These are phyloP conservation scores for Aspergillus vadensis DNA, from an alignment of 2,329 filamentous ascomycete genomes.

Conservation along the genomic window DNA sequence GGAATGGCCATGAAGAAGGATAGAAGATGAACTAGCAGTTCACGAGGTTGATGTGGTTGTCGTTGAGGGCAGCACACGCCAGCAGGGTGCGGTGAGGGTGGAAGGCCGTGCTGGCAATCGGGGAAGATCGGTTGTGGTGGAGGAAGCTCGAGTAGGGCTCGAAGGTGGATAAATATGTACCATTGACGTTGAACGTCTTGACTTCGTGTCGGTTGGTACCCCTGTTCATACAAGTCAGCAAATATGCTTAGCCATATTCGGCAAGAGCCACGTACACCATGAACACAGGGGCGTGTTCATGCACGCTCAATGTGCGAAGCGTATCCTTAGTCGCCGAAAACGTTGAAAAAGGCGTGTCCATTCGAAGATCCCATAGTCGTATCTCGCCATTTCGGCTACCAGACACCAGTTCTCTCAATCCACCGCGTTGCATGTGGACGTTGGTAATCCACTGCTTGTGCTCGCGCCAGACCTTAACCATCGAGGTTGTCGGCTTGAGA, in stretches of 20 bases:
- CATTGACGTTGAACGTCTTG: slow-evolving; percentile 89
- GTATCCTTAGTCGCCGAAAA: slow-evolving; percentile 76
- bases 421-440: slow-evolving; percentile 94
- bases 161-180: slow-evolving; percentile 74
- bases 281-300: slow-evolving; percentile 96
- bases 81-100: slow-evolving; percentile 93
- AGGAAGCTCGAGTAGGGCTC: slow-evolving; percentile 91
- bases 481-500: slow-evolving; percentile 77
- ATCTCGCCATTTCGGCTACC: slow-evolving; percentile 92
- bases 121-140: slow-evolving; percentile 74
- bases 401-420: slow-evolving; percentile 84
- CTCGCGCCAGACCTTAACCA: slow-evolving; percentile 97
- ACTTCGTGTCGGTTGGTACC: slow-evolving; percentile 86
- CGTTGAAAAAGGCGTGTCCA: slow-evolving; percentile 73
- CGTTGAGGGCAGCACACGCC: slow-evolving; percentile 80
- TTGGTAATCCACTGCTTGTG: slow-evolving; percentile 95
- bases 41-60: slow-evolving; percentile 89
- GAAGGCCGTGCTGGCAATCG: slow-evolving; percentile 88
- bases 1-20: background rate
- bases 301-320: slow-evolving; percentile 82
- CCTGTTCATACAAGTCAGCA: slow-evolving; percentile 49
- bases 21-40: slow-evolving; percentile 54
- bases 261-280: slow-evolving; percentile 70
- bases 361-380: slow-evolving; percentile 92
- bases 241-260: background rate